These are phyloP conservation scores for Herpetomonas tarakana DNA, from an alignment of 208 protist species.

Conservation along the genomic window DNA sequence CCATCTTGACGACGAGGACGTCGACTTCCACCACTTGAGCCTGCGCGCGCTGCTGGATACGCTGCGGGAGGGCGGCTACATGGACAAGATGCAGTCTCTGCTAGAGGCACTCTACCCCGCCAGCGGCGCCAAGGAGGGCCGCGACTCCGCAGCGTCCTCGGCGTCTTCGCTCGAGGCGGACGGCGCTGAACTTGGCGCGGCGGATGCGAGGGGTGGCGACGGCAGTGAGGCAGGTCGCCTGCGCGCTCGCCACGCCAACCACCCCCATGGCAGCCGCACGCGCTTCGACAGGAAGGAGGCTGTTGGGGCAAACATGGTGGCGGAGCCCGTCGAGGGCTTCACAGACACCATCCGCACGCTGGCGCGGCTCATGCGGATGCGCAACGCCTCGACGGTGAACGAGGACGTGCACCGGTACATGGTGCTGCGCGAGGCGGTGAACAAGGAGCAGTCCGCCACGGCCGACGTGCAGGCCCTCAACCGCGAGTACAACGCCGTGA, in stretches of 20 bases:
- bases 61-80: conserved; percentile 64
- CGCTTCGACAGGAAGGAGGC: conserved; percentile 13
- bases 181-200: not conserved
- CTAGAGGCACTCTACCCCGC: conserved; percentile 27
- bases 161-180: not conserved
- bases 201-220: not conserved
- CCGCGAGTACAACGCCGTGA: conserved; percentile 75
- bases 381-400: conserved; percentile 82
- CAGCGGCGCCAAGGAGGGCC: not conserved
- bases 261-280: too few relatives aligned
- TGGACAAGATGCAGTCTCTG: conserved; percentile 19
- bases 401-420: conserved; percentile 86
- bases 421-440: conserved; percentile 87
- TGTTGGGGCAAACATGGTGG: conserved; percentile 25
- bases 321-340: conserved; percentile 40
- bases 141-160: not conserved
- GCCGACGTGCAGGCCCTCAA: conserved; percentile 91
- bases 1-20: conserved; percentile 38
- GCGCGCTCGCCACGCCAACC: too few relatives aligned
- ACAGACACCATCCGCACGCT: conserved; percentile 42
- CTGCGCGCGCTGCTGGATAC: conserved; percentile 72
- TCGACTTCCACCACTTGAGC: conserved; percentile 57
- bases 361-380: conserved; percentile 40
- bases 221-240: not conserved
- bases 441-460: conserved; percentile 80